A percentile compares a stretch with the other conserved stretches of the same genome.
phyloP scores from a whole-genome alignment of 129 eudicot species.

The Tagetes patula region DNA sequence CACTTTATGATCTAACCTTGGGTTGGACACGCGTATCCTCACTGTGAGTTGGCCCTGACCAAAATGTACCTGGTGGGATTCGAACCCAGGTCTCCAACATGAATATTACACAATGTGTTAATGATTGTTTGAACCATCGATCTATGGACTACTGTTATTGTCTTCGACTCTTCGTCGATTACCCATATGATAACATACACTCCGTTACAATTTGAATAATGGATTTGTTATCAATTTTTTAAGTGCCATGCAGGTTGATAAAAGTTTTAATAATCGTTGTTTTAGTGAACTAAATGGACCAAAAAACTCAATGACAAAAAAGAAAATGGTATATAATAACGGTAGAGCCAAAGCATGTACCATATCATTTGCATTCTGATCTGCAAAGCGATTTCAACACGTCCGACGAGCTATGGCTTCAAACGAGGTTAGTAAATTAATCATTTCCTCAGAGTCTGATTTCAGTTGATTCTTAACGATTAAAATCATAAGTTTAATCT shows the following conservation, averaged over 20 bases:
- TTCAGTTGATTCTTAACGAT: background rate
- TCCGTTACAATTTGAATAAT: background rate
- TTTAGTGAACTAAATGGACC: constrained; percentile 9
- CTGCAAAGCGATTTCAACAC: background rate
- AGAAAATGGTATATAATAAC: background rate
- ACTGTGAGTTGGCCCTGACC: no score
- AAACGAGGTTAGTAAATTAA: constrained; percentile 32
- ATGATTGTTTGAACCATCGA: no score
- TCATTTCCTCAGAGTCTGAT: background rate
- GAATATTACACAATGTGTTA: no score
- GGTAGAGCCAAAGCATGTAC: background rate
- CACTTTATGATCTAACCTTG: no score
- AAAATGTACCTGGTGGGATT: no score
- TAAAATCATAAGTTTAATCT: background rate
- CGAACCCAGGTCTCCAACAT: no score
- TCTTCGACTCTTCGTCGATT: no score
- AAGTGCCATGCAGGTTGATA: background rate
- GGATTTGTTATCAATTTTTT: background rate
- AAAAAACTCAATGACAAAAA: background rate
- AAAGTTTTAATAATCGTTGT: background rate
- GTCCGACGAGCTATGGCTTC: constrained; percentile 22
- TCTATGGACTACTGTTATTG: no score
- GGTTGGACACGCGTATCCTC: no score
- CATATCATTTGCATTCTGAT: background rate
- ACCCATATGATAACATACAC: background rate